Percentiles rank a stretch among this genome's conserved stretches.
Evolutionary conservation across 352 stramenopile species (phyloP).

Genomic region (Phytophthora sojae): DNA sequence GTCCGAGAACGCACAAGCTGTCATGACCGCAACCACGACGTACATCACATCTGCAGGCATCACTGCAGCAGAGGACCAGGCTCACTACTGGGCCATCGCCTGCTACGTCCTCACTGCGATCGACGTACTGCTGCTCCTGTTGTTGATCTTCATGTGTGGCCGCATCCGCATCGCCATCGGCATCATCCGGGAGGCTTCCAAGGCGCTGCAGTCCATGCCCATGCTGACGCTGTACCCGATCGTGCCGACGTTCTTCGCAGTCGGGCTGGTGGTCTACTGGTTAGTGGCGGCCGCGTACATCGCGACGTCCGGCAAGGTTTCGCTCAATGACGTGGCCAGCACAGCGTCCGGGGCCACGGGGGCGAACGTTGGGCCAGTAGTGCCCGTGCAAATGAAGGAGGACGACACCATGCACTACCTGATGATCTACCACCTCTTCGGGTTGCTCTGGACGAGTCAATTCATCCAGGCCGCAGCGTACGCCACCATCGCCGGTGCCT

Average conservation of each 20-base stretch:
- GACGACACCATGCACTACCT: constrained; percentile 78
- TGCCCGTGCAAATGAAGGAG: constrained; percentile 53
- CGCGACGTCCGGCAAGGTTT: constrained; percentile 67
- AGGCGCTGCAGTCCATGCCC: constrained; percentile 80
- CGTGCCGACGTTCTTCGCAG: constrained; percentile 69
- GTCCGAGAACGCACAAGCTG: constrained; percentile 32
- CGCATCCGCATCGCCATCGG: constrained; percentile 88
- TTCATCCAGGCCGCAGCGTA: constrained; percentile 85
- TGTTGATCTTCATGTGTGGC: constrained; percentile 84
- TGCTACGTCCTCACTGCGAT: constrained; percentile 80
- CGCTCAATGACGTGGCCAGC: constrained; percentile 51
- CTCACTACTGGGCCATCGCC: constrained; percentile 76
- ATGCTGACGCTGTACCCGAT: constrained; percentile 83
- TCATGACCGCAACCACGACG: constrained; percentile 53
- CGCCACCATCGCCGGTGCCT: constrained; percentile 78
- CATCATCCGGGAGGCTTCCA: constrained; percentile 87
- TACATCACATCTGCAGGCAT: constrained; percentile 68
- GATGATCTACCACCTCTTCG: constrained; percentile 88
- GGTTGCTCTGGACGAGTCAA: constrained; percentile 86
- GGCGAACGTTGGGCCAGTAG: constrained; percentile 22
- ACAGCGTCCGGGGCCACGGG: constrained; percentile 37
- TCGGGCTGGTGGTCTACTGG: constrained; percentile 80
- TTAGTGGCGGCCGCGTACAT: constrained; percentile 82
- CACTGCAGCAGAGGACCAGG: constrained; percentile 51
- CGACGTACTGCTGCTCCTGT: constrained; percentile 66